Percentiles rank a stretch among this genome's conserved stretches.
Conservation (phyloP, 2,329 filamentous ascomycete genomes). For the Nemania sp. region DNA sequence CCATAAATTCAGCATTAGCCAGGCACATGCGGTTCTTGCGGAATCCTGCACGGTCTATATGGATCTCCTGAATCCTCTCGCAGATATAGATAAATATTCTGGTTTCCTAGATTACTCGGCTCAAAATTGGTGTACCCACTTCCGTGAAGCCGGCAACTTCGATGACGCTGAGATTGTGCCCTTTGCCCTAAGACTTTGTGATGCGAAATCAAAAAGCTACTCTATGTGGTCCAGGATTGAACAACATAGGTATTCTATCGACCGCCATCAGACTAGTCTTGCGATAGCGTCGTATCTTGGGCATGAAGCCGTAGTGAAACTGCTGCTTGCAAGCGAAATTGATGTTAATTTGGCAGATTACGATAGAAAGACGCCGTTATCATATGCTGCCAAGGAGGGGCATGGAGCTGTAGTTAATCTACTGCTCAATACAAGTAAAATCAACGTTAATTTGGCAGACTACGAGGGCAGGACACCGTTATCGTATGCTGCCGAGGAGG, state of each 20-base stretch:
- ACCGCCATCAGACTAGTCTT: too few species aligned
- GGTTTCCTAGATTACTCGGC: not conserved
- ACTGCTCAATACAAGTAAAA: not conserved
- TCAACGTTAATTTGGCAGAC: conserved; percentile 3
- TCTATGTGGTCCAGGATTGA: not conserved
- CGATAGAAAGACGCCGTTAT: not conserved
- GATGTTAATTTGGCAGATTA: not conserved
- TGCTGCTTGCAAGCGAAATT: not conserved
- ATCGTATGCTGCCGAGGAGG: not conserved
- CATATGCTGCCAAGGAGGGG: not conserved
- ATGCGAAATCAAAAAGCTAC: not conserved
- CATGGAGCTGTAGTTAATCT: not conserved
- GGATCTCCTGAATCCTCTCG: not conserved
- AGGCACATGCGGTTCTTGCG: conserved; percentile 10
- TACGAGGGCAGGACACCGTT: not conserved
- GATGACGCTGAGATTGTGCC: not conserved
- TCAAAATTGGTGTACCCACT: not conserved
- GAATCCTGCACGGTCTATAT: conserved; percentile 4
- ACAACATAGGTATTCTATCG: not conserved
- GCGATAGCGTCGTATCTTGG: conserved; percentile 5
- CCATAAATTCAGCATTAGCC: not conserved
- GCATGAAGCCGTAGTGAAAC: not conserved
- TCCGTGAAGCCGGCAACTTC: not conserved
- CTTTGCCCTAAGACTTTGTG: not conserved
- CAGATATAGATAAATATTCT: not conserved